Evolutionary conservation across 306 rosid species (phyloP), one percentile per base, ranked within the genome.

Genomic region (Morella rubra): DNA sequence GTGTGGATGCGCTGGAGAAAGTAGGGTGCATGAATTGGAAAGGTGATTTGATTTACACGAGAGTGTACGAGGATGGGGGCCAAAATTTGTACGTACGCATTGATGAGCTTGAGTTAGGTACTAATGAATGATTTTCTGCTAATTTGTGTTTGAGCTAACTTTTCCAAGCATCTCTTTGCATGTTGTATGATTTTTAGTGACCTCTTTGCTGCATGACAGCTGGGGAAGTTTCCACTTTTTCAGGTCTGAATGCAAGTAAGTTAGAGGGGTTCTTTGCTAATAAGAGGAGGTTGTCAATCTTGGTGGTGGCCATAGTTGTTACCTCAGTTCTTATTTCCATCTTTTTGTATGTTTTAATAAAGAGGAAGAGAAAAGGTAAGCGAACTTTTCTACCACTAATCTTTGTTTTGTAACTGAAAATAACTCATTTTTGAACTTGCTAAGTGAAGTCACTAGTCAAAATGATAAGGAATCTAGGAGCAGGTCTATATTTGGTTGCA

Each of bases 31-130:
- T 59, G 3, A 59, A 11, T 8, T 59, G 65, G 65, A 0, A 3
- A 20, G 65, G 65, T 22, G 65, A 59, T 9, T 24, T 59, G 65
- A 11, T 59, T 4, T 41, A 59, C 13, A 59, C 44, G 0, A 60
- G 44, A 27, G 44, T 27, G 67, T 60, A 11, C 7, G 7, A 6
- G 41, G 3, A 24, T 24, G 66, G 66, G 8, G 50, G 61, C 85
- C 13, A 56, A 71, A 8, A 78, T 46, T 60, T 60, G 66, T 60
- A 60, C 67, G 67, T 60, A 27, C n/a, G 67, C 5, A 42, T 27
- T 0, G 67, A 60, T 60, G 44, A 42, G 3, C 3, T 27, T 4
- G 67, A 60, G 5, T 60, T 60, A 60, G 67, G 44, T 24, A 12
- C 37, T 58, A 9, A 16, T 8, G 37, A 22, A 58, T 53, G 15